Percentiles rank a stretch among this genome's conserved stretches.
These are phyloP conservation scores for Mollisiaceae sp. DNA, from an alignment of 2,329 filamentous ascomycete genomes.

Conservation along the genomic window DNA sequence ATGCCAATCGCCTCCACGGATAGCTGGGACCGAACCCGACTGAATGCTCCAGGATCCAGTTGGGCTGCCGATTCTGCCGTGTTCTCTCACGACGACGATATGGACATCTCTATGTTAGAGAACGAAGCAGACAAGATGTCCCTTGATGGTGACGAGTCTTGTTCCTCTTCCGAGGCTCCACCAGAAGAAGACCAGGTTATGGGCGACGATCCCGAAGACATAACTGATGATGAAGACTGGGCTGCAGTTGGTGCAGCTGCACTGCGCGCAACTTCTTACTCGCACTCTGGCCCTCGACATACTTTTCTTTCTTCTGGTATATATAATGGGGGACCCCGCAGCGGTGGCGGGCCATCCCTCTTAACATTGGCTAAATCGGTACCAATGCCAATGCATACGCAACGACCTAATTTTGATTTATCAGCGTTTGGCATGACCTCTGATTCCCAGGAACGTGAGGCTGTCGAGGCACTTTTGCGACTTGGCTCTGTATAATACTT, in stretches of 20 bases:
- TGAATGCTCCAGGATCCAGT: constrained; percentile 61
- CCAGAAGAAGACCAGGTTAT: constrained; percentile 65
- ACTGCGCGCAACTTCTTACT: constrained; percentile 71
- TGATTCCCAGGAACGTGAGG: constrained; percentile 78
- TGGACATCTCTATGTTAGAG: constrained; percentile 72
- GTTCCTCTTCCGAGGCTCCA: constrained; percentile 77
- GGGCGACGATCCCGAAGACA: constrained; percentile 79
- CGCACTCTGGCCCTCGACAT: constrained; percentile 58
- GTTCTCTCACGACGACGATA: constrained; percentile 73
- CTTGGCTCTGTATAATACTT: constrained; percentile 74
- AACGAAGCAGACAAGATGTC: constrained; percentile 97
- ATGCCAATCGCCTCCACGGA: constrained; percentile 61
- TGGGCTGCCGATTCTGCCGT: constrained; percentile 73
- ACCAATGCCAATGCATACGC: constrained; percentile 27
- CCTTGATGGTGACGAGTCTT: constrained; percentile 73
- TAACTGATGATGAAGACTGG: constrained; percentile 97
- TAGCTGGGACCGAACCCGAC: constrained; percentile 54
- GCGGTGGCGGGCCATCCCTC: constrained; percentile 43
- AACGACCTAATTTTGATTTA: constrained; percentile 54
- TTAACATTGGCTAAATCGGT: constrained; percentile 40
- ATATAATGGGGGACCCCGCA: constrained; percentile 49
- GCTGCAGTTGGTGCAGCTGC: constrained; percentile 85
- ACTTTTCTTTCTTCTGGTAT: constrained; percentile 54
- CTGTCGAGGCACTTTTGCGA: constrained; percentile 78
- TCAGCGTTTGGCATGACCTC: constrained; percentile 48